Evolutionary conservation across 257 asterid genomes (phyloP), one percentile per base, ranked within the genome.

Genomic region (Penstemon newberryi): DNA sequence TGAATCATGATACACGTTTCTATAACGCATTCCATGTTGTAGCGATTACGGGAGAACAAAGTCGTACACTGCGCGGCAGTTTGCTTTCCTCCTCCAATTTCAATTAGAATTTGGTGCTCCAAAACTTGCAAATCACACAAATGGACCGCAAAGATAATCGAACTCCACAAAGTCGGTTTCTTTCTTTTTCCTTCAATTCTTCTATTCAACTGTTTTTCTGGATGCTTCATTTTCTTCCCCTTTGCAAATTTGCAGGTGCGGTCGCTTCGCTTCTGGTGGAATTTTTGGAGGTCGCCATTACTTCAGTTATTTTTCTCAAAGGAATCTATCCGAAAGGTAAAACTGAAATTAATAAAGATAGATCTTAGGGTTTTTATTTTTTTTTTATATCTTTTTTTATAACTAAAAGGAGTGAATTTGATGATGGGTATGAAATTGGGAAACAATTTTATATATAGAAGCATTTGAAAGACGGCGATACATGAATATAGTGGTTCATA

Each of bases 401-500:
- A 11, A 18, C 57, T 39, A 11, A 58, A 55, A 33, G 12, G 7
- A 43, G 9, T 8, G 43, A 8, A 8, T 71, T 38, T 36, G 9
- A 25, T 65, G 1, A 39, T 8, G 47, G 33, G 51, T 52, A 9
- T 15, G 64, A 60, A 42, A 67, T 47, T 49, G 40, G 41, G 50
- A 10, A 39, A 6, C 5, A 50, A 12, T 56, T 13, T 12, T 52
- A 40, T 60, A 6, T 67, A 36, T 64, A 90, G 97, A 94, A 73
- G 95, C 96, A 39, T 92, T 90, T 62, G 98, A 88, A 82, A 83
- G 97, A 77, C 82, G 87, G 80, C 78, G 93, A 11, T 90, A 90
- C 81, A 85, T 90, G 96, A 92, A 90, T 77, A 73, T 86, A 11
- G 97, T 90, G 77, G 90, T 88, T 60, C 98, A 92, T 68, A 90